Conservation (phyloP, 164 flowering plant genomes). For the Annona cherimola region DNA sequence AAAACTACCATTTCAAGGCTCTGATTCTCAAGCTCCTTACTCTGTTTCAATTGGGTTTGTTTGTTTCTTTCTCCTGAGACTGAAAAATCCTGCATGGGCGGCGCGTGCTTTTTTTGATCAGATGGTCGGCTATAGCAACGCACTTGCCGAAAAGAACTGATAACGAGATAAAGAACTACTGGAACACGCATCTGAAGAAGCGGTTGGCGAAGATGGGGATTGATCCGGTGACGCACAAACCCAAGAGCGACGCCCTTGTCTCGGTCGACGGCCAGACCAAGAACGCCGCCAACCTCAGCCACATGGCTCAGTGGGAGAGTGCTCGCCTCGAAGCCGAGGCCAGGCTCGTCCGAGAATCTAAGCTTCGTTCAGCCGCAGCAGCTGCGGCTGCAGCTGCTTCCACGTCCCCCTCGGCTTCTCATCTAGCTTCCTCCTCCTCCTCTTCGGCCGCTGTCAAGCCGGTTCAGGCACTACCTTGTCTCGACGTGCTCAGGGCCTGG, state of each 20-base stretch:
- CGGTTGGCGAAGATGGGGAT: slow-evolving; percentile 80
- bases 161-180: slow-evolving; percentile 59
- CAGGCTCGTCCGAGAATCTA: slow-evolving; percentile 66
- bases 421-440: not conserved
- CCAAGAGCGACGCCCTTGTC: slow-evolving; percentile 54
- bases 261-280: slow-evolving; percentile 43
- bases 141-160: slow-evolving; percentile 58
- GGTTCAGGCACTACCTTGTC: slow-evolving; percentile 22
- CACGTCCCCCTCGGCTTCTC: not conserved
- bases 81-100: not conserved
- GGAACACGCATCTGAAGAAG: slow-evolving; percentile 97
- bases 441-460: not conserved
- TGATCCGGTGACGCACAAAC: slow-evolving; percentile 93
- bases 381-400: not conserved
- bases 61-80: not conserved
- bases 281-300: slow-evolving; percentile 68
- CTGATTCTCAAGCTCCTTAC: not conserved
- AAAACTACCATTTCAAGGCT: not conserved
- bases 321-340: slow-evolving; percentile 95
- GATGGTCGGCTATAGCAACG: slow-evolving; percentile 97
- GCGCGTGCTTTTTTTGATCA: slow-evolving; percentile 14
- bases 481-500: slow-evolving; percentile 49
- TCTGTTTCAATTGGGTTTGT: not conserved
- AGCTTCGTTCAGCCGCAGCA: slow-evolving; percentile 36
- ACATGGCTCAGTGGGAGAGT: slow-evolving; percentile 97